Evolutionary conservation across 257 asterid species (phyloP).

Genomic region (Przewalskia tangutica): DNA sequence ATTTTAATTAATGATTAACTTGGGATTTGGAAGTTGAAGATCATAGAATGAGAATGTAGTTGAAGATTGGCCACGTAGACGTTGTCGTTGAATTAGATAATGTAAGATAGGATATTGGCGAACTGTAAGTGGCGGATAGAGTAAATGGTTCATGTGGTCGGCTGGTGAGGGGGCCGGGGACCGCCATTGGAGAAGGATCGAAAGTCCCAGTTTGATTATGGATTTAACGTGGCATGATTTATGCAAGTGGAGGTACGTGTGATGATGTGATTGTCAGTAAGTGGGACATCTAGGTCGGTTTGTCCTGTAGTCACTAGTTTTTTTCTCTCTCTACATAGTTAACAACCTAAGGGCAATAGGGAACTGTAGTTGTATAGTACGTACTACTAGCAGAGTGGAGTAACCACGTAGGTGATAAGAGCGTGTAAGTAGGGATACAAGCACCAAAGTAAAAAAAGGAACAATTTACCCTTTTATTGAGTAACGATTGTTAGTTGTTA

Average conservation of each 20-base stretch:
- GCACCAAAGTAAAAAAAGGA: too few species aligned
- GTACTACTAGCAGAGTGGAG: not conserved
- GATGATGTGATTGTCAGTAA: not conserved
- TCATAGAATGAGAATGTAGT: not conserved
- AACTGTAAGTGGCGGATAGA: not conserved
- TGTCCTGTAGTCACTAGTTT: not conserved
- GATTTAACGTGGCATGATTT: constrained; percentile 17
- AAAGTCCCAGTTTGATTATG: constrained; percentile 9
- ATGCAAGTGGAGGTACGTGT: not conserved
- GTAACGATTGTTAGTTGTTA: too few species aligned
- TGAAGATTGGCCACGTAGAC: not conserved
- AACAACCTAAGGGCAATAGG: not conserved
- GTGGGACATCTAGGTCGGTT: constrained; percentile 16
- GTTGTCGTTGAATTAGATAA: not conserved
- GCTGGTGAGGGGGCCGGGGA: constrained; percentile 17
- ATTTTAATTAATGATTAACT: too few species aligned
- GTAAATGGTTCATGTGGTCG: constrained; percentile 10
- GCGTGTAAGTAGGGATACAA: too few species aligned
- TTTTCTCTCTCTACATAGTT: not conserved
- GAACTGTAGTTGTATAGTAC: not conserved
- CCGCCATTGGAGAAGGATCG: constrained; percentile 6
- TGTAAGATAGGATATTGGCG: not conserved
- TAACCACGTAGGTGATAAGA: not conserved
- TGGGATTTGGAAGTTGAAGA: too few species aligned
- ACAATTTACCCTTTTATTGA: too few species aligned